These are phyloP conservation scores for Elymus sibiricus DNA, from an alignment of 176 grass and related monocot genomes.

Conservation along the genomic window DNA sequence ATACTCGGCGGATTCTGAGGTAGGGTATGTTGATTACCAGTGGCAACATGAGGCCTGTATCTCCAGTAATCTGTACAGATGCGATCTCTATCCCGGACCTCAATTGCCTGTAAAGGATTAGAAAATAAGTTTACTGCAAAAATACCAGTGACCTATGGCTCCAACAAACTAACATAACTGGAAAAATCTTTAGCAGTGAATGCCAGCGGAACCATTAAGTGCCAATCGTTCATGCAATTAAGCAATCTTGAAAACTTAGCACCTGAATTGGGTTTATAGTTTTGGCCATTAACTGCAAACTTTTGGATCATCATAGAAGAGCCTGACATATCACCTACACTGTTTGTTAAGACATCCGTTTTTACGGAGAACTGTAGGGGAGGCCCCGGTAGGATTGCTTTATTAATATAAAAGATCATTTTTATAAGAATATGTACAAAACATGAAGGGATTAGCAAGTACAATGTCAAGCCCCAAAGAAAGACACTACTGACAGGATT, in stretches of 20 bases:
- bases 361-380: not conserved
- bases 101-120: slow-evolving; percentile 51
- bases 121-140: slow-evolving; percentile 2
- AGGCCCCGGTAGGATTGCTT: not conserved
- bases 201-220: not conserved
- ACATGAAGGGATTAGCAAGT: not conserved
- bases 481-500: not conserved
- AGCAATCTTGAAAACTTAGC: not conserved
- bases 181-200: not conserved
- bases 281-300: not conserved
- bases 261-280: not conserved
- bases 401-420: not conserved
- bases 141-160: not conserved
- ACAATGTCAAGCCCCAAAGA: not conserved
- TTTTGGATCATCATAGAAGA: not conserved
- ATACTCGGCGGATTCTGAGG: slow-evolving; percentile 23
- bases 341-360: not conserved
- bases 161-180: not conserved
- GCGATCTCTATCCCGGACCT: slow-evolving; percentile 46
- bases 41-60: slow-evolving; percentile 40
- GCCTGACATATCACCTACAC: not conserved
- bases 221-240: not conserved
- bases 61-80: slow-evolving; percentile 80
- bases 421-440: not conserved
- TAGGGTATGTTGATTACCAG: slow-evolving; percentile 11